Evolutionary conservation across 1,284 basidiomycete species (phyloP).

Genomic region (Ceratobasidium sp.): DNA sequence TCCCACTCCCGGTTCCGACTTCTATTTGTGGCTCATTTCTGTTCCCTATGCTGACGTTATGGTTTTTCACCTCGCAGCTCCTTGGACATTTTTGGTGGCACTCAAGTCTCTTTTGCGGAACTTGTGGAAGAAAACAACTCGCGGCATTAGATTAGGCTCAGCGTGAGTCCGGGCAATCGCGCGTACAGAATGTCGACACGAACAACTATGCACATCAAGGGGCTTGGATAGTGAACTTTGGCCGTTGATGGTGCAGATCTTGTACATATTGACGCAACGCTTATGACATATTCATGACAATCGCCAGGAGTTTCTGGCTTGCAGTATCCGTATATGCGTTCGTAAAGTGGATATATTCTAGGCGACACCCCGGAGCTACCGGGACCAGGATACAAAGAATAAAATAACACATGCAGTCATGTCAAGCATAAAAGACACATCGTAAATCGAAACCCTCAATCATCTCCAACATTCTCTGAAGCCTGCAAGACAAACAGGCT

Average conservation of each 20-base stretch:
- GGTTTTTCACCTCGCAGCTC: constrained; percentile 62
- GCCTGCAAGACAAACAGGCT: constrained; percentile 82
- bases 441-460: constrained; percentile 20
- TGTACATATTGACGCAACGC: constrained; percentile 18
- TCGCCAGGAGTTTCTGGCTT: background rate
- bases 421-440: background rate
- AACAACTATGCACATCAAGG: background rate
- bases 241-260: constrained; percentile 10
- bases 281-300: background rate
- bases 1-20: background rate
- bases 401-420: constrained; percentile 16
- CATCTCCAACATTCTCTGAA: constrained; percentile 40
- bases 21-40: background rate
- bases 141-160: constrained; percentile 2
- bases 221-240: constrained; percentile 12
- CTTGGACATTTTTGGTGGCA: constrained; percentile 87
- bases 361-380: background rate
- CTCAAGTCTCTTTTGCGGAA: constrained; percentile 77
- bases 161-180: background rate
- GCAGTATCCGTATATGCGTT: background rate
- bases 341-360: constrained; percentile 2
- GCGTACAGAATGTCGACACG: background rate
- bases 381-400: background rate
- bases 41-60: background rate
- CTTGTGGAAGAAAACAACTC: constrained; percentile 61